Conservation (phyloP, 129 eudicot genomes). For the Kitagawia praeruptora region DNA sequence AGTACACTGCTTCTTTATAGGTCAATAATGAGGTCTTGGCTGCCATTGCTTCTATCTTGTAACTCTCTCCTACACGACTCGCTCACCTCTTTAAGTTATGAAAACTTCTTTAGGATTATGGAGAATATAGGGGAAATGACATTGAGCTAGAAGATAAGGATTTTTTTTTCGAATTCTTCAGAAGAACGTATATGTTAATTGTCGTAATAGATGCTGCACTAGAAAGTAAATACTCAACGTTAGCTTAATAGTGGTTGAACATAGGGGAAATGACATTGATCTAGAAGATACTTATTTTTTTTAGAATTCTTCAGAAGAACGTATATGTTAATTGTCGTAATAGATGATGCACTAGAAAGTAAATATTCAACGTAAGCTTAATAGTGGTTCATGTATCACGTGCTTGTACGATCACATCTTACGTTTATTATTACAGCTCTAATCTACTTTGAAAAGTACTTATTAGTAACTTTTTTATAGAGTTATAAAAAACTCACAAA, state of each 20-base stretch:
- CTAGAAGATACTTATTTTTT: not conserved
- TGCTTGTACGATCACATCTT: not conserved
- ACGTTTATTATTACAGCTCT: not conserved
- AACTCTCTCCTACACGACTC: not conserved
- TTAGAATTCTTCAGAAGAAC: not conserved
- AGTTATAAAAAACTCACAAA: not conserved
- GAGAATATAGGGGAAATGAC: not conserved
- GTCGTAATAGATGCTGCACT: not conserved
- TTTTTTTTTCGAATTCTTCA: too few species aligned
- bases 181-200: not conserved
- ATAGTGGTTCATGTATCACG: not conserved
- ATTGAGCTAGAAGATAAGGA: too few species aligned
- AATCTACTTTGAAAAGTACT: not conserved
- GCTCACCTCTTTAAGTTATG: not conserved
- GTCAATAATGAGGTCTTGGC: not conserved
- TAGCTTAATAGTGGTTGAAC: not conserved
- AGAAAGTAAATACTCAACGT: not conserved
- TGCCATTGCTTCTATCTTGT: not conserved
- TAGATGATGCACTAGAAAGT: not conserved
- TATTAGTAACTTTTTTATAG: not conserved
- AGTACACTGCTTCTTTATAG: constrained; percentile 9
- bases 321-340: not conserved
- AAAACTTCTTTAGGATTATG: not conserved
- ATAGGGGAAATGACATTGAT: too few species aligned
- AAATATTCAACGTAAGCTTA: not conserved